Base-by-base conservation (phyloP, 441 rosid species). In the Viola pubescens region DNA sequence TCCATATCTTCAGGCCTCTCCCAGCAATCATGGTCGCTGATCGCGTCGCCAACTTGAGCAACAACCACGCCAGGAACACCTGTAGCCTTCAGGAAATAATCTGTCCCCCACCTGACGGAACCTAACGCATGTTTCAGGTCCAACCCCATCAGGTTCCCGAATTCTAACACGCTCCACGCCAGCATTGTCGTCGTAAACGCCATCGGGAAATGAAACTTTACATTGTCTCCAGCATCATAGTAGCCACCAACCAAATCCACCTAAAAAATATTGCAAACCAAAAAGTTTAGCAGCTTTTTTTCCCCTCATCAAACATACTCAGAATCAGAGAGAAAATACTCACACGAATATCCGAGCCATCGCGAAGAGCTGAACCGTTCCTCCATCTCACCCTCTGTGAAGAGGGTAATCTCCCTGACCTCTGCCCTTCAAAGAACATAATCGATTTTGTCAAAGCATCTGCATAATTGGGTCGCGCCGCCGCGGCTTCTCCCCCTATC, bases 1-100 rank as follows among this genome's bases (percentile, higher is more conserved):
- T 89, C 97, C 97, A 89, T 86, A 59, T 89, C 94, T 65, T 89
- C 97, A 3, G 91, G 88, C 12, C 96, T 67, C 70, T 84, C 91
- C 96, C 96, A 86, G 45, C 96, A 89, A 57, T 65, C 70, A 56
- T 90, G 97, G 71, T 90, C 97, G 6, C 60, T 62, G 7, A 61
- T 69, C 44, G 94, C 91, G 61, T 90, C 89, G 48, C 95, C 97
- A 63, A 90, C 87, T 87, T 85, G 91, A 7, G 85, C 95, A 44
- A 82, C 84, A 47, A 90, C 82, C 38, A 86, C 74, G 71, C 84
- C 76, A 7, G 97, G 85, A 67, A 79, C 85, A 7, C 87, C 78
- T 10, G 86, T 84, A 7, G 88, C 71, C 73, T 87, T 87, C 13
- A 90, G 79, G 4, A 90, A 73, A 58, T 87, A 90, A 73, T 84